phyloP scores from a whole-genome alignment of 768 basidiomycete genomes.

The Kwoniella shandongensis region DNA sequence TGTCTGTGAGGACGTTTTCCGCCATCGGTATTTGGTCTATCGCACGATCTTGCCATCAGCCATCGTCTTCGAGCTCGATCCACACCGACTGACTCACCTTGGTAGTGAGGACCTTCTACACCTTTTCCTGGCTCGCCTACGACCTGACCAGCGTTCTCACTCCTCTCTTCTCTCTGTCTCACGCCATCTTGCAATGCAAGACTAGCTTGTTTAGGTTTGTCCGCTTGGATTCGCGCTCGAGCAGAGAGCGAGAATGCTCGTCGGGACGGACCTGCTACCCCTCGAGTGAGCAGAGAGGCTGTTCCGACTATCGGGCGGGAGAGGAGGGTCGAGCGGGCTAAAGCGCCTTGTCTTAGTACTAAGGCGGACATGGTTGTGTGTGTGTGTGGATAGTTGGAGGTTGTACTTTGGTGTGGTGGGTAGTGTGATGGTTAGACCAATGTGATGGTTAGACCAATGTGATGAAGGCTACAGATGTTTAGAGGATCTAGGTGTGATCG shows the following conservation, averaged over 20 bases:
- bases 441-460: no score
- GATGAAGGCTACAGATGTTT: no score
- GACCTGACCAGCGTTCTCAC: conserved; percentile 7
- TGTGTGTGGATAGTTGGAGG: no score
- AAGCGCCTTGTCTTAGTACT: not conserved
- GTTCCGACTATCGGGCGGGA: conserved; percentile 3
- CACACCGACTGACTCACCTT: conserved; percentile 32
- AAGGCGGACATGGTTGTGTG: conserved; percentile 6
- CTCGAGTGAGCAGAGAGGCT: conserved; percentile 2
- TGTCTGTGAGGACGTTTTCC: conserved; percentile 33
- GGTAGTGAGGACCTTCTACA: conserved; percentile 49
- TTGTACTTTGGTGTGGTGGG: no score
- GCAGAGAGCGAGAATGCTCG: conserved; percentile 12
- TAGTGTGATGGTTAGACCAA: no score
- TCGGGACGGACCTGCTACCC: not conserved
- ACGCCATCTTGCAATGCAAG: conserved; percentile 34
- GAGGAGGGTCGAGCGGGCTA: conserved; percentile 6
- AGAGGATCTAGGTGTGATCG: no score
- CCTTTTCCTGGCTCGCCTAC: conserved; percentile 39
- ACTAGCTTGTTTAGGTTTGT: conserved; percentile 20
- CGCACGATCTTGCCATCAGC: conserved; percentile 8
- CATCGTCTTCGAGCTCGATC: not conserved
- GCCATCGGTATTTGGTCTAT: conserved; percentile 22
- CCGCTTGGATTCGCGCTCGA: conserved; percentile 13
- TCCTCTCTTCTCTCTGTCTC: conserved; percentile 26